Evolutionary conservation across 2,329 filamentous ascomycete genomes (phyloP), one percentile per base, ranked within the genome.

Genomic region (Alternaria tenuissima): DNA sequence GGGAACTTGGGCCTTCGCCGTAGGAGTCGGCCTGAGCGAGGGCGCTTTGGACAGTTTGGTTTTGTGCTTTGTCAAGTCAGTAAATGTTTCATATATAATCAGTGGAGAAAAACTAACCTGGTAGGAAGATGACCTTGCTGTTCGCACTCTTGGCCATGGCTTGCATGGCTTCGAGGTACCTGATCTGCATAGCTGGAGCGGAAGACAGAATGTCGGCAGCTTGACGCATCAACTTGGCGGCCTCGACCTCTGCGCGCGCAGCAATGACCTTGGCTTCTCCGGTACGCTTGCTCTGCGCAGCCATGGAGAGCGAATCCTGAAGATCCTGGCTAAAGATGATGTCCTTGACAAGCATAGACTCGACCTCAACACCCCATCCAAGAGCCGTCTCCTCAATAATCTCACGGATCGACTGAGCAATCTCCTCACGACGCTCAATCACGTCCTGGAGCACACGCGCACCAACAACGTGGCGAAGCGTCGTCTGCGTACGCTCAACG

Each of bases 301-400:
- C 95, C 95, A 99, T 98, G 76, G 92, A 96, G 51, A 99, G 88
- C 18, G 92, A 95, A 75, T 98, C 94, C 81, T 99, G 95, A 44
- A 99, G 86, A 70, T 98, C 95, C 76, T 93, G 89, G 81, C 89
- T 93, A 87, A 99, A 99, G 78, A 98, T 91, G 77, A 99, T 96
- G 80, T 99, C 95, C 83, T 99, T 98, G 87, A 99, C 94, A 69
- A 99, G 89, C 94, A 99, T 99, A 75, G 90, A 94, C 85, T 98
- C 95, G 59, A 98, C 95, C 76, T 92, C 89, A 7, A 97, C 94
- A 81, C 95, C 95, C 95, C 95, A 99, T 62, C 92, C 93, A 11
- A 88, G 84, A 6, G 95, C 94, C 1, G 97, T 95, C 70, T 97
- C 94, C 77, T 98, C 95, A 71, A 99, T 98, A 72, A 98, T 98